Percentiles rank a stretch among this genome's conserved stretches.
Conservation (phyloP, 495 filamentous ascomycete species). For the Mycothermus thermophilus region DNA sequence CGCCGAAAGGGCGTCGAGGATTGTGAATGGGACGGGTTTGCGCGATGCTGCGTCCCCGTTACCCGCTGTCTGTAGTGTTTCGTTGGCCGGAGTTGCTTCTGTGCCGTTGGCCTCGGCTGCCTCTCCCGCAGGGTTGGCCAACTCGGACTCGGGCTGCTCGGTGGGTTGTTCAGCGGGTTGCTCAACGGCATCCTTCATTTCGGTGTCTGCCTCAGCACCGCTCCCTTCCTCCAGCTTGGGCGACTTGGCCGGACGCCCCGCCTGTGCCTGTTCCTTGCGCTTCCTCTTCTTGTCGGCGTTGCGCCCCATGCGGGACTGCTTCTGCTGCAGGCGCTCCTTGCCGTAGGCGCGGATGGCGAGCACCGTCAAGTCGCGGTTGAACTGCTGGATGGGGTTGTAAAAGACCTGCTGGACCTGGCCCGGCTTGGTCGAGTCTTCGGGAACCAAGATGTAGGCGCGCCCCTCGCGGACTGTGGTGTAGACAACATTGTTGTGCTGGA, state of each 20-base stretch:
- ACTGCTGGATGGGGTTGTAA: slow-evolving; percentile 98
- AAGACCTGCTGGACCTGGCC: slow-evolving; percentile 64
- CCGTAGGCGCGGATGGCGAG: slow-evolving; percentile 77
- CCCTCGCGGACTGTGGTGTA: slow-evolving; percentile 34
- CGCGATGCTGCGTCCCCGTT: too few relatives aligned
- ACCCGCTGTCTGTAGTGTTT: too few relatives aligned
- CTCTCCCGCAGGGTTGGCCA: not conserved
- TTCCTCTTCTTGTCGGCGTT: slow-evolving; percentile 34
- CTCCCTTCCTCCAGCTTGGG: slow-evolving; percentile 9
- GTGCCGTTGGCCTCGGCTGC: slow-evolving; percentile 5
- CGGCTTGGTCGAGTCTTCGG: slow-evolving; percentile 20
- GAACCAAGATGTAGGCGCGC: slow-evolving; percentile 32
- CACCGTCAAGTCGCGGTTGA: slow-evolving; percentile 90
- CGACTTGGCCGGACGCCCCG: slow-evolving; percentile 15
- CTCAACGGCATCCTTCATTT: slow-evolving; percentile 12
- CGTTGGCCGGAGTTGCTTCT: not conserved
- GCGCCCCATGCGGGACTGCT: slow-evolving; percentile 26
- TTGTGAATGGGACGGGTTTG: slow-evolving; percentile 43
- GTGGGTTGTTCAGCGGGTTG: slow-evolving; percentile 4
- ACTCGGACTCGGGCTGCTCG: not conserved
- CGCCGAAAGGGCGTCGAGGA: slow-evolving; percentile 89
- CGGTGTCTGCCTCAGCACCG: slow-evolving; percentile 4
- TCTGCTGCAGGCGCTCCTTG: slow-evolving; percentile 46
- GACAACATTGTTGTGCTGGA: slow-evolving; percentile 24
- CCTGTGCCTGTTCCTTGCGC: slow-evolving; percentile 27